phyloP scores from a whole-genome alignment of 352 stramenopile species.

The Phytophthora uliginosa region DNA sequence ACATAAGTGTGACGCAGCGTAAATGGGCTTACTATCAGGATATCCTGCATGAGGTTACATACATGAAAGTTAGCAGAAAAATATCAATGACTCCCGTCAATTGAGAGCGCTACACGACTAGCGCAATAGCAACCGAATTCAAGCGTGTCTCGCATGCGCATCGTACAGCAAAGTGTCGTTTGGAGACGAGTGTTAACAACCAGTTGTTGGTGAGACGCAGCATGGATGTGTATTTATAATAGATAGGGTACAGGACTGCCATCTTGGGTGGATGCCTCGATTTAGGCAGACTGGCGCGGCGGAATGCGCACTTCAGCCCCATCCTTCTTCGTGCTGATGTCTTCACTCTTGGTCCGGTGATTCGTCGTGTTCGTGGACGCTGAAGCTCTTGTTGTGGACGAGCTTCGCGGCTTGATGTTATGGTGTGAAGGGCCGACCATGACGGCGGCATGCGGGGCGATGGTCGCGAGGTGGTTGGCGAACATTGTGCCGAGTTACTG shows the following conservation, averaged over 20 bases:
- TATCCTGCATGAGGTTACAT: no score
- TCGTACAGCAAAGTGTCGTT: not conserved
- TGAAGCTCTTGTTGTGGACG: slow-evolving; percentile 3
- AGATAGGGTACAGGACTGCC: slow-evolving; percentile 2
- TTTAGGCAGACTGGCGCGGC: slow-evolving; percentile 6
- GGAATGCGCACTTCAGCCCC: not conserved
- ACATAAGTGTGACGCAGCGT: no score
- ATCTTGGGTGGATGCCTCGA: not conserved
- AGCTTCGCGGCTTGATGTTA: slow-evolving; percentile 12
- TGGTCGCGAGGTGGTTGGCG: slow-evolving; percentile 41
- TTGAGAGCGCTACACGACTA: not conserved
- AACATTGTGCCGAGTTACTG: slow-evolving; percentile 29
- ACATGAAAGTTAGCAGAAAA: no score
- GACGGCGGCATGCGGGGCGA: slow-evolving; percentile 35
- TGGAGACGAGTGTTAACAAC: not conserved
- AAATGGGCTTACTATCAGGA: no score
- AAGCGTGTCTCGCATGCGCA: not conserved
- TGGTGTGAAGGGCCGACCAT: slow-evolving; percentile 15
- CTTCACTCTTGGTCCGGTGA: slow-evolving; percentile 15
- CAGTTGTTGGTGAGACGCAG: not conserved
- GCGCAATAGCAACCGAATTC: not conserved
- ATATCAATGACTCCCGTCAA: no score
- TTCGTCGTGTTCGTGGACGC: slow-evolving; percentile 2
- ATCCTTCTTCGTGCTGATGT: slow-evolving; percentile 11
- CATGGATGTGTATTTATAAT: not conserved